phyloP scores from a whole-genome alignment of 148 eudicot genomes.

The Silene conica region DNA sequence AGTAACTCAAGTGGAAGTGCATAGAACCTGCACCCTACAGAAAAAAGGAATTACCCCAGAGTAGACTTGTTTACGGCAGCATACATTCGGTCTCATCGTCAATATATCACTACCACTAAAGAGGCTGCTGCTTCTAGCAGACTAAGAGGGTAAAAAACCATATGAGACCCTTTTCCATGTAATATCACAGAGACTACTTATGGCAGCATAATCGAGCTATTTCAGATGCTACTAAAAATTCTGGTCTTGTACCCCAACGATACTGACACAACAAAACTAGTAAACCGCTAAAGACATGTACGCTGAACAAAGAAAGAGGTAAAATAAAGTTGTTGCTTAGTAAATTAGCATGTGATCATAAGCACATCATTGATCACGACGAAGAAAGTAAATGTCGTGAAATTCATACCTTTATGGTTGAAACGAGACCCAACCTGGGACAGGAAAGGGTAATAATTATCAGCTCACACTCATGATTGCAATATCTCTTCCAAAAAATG shows the following conservation, averaged over 20 bases:
- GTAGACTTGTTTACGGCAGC: not conserved
- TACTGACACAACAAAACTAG: not conserved
- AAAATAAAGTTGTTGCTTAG: not conserved
- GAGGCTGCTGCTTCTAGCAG: not conserved
- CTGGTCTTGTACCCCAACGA: not conserved
- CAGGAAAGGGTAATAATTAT: conserved; percentile 10
- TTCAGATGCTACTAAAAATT: not conserved
- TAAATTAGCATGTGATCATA: not conserved
- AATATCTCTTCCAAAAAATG: too few species aligned
- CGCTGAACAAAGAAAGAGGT: not conserved
- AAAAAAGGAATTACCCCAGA: not conserved
- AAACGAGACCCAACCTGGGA: conserved; percentile 87
- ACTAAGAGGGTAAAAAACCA: not conserved
- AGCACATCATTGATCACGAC: not conserved
- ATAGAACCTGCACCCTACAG: not conserved
- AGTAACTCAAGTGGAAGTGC: too few species aligned
- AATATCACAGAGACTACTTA: not conserved
- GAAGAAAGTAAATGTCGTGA: not conserved
- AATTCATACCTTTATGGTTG: conserved; percentile 69
- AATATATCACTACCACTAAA: not conserved
- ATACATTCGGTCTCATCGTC: not conserved
- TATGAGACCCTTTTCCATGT: not conserved
- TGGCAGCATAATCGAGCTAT: not conserved
- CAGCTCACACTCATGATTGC: conserved; percentile 12
- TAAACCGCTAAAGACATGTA: not conserved